Evolutionary conservation across 257 asterid species (phyloP).

Genomic region (Ilex asprella): DNA sequence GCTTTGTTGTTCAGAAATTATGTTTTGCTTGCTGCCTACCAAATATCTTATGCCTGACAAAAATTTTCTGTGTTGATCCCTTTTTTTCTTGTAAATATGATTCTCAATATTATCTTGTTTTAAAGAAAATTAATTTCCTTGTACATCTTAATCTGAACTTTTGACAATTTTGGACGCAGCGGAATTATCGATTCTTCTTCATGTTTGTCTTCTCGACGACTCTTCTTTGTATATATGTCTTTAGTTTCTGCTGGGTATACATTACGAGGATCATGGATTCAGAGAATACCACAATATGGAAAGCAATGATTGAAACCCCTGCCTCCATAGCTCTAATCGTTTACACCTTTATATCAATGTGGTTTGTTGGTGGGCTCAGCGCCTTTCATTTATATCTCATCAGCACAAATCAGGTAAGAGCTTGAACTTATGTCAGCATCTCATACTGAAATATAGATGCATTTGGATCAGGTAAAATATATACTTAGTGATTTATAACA

Average conservation of each 20-base stretch:
- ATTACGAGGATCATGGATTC: constrained; percentile 60
- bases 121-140: too few species aligned
- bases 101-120: too few species aligned
- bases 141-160: constrained; percentile 11
- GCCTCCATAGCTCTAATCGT: constrained; percentile 77
- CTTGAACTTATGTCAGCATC: constrained; percentile 7
- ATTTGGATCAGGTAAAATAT: neutral
- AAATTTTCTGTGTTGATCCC: too few species aligned
- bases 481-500: neutral
- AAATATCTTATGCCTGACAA: too few species aligned
- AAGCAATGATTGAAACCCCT: constrained; percentile 86
- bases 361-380: constrained; percentile 97
- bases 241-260: constrained; percentile 91
- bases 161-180: constrained; percentile 39
- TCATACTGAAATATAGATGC: neutral
- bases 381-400: constrained; percentile 93
- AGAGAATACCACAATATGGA: constrained; percentile 68
- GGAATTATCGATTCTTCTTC: constrained; percentile 98
- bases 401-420: constrained; percentile 77
- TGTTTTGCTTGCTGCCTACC: too few species aligned
- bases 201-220: constrained; percentile 97
- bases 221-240: constrained; percentile 84
- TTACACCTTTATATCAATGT: constrained; percentile 82
- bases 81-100: too few species aligned
- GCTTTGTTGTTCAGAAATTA: too few species aligned